Evolutionary conservation across 2,329 filamentous ascomycete species (phyloP).

Genomic region (Fusarium nanum): DNA sequence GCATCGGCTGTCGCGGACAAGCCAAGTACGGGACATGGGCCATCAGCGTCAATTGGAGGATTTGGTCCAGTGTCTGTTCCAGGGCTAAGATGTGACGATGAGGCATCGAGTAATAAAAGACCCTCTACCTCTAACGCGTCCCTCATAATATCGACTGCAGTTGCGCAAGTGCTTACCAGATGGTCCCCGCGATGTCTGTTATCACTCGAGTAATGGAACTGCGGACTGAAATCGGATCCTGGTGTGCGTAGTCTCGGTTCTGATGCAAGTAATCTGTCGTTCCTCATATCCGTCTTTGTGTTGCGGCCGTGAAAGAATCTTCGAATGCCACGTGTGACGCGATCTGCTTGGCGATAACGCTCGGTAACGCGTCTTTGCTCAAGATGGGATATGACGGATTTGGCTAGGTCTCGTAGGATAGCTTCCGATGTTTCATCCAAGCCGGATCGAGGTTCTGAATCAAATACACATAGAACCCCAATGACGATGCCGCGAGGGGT

Average conservation of each 20-base stretch:
- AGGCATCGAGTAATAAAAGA: neutral
- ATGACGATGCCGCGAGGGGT: neutral
- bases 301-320: neutral
- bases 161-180: neutral
- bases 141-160: neutral
- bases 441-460: neutral
- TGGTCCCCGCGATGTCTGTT: neutral
- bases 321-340: neutral
- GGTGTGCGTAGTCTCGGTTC: neutral
- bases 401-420: neutral
- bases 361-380: neutral
- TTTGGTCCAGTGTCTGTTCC: neutral
- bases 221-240: neutral
- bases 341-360: slow-evolving; percentile 3
- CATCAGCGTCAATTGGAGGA: neutral
- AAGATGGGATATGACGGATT: neutral
- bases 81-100: neutral
- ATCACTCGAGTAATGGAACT: neutral
- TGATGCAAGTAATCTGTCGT: neutral
- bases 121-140: neutral
- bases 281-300: neutral
- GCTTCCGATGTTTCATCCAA: neutral
- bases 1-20: neutral
- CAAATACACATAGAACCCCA: neutral
- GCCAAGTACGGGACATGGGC: neutral